These are phyloP conservation scores for Rhynchosporium agropyri DNA, from an alignment of 2,329 filamentous ascomycete genomes.

Conservation along the genomic window DNA sequence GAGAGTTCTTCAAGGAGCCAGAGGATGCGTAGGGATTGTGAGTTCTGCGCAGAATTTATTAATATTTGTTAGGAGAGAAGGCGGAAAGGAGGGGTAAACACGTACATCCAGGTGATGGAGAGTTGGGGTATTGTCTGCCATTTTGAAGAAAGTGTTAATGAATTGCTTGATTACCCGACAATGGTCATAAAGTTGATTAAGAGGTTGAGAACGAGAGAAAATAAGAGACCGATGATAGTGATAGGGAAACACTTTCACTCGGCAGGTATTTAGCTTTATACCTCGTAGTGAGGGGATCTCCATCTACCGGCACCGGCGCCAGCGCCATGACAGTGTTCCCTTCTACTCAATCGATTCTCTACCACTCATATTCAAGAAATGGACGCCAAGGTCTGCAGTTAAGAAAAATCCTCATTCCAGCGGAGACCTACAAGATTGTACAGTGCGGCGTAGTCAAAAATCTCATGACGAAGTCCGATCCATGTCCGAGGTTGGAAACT, in stretches of 20 bases:
- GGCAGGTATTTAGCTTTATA: not conserved
- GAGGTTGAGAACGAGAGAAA: not conserved
- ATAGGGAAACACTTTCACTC: not conserved
- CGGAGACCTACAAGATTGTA: not conserved
- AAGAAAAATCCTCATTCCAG: not conserved
- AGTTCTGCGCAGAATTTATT: constrained; percentile 50
- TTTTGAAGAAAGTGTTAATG: not conserved
- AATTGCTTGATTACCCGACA: not conserved
- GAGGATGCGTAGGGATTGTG: constrained; percentile 66
- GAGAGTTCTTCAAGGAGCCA: constrained; percentile 72
- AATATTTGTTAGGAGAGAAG: not conserved
- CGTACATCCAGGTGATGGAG: constrained; percentile 39
- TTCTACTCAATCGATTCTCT: not conserved
- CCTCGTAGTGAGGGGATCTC: constrained; percentile 8
- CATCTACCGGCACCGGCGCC: not conserved
- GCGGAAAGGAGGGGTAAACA: not conserved
- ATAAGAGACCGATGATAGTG: not conserved
- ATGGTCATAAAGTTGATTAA: not conserved
- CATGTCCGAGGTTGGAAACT: not conserved
- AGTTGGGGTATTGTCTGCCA: constrained; percentile 32
- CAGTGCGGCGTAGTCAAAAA: not conserved
- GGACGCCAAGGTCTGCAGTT: constrained; percentile 2
- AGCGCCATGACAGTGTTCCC: constrained; percentile 5
- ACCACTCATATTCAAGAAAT: not conserved
- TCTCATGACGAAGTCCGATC: not conserved